Conservation (phyloP, 2,329 filamentous ascomycete species). For the Zarea fungicola region DNA sequence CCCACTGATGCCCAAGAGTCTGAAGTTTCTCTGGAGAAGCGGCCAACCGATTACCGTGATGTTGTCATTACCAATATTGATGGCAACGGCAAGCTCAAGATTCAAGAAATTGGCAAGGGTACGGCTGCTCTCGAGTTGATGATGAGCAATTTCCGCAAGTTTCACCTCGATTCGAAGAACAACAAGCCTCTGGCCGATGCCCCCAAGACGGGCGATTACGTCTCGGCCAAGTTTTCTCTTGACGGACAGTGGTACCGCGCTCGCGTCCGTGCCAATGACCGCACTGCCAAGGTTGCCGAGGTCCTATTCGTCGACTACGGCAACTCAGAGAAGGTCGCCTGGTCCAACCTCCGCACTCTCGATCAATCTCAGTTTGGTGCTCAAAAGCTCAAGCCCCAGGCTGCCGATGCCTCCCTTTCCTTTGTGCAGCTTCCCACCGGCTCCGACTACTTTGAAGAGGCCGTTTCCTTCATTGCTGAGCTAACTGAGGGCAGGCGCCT, state of each 20-base stretch:
- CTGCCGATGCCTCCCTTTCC: conserved; percentile 77
- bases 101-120: conserved; percentile 84
- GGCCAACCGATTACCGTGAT: conserved; percentile 79
- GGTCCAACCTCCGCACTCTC: conserved; percentile 77
- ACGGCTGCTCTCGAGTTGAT: conserved; percentile 79
- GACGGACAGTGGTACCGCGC: conserved; percentile 95
- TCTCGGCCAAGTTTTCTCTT: conserved; percentile 83
- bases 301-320: conserved; percentile 95
- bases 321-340: conserved; percentile 84
- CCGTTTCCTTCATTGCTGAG: conserved; percentile 69
- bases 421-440: conserved; percentile 83
- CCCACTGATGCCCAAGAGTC: conserved; percentile 45
- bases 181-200: conserved; percentile 65
- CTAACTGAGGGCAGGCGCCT: conserved; percentile 70
- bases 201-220: conserved; percentile 86
- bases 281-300: conserved; percentile 80
- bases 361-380: conserved; percentile 71
- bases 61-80: conserved; percentile 91
- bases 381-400: conserved; percentile 81
- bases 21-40: conserved; percentile 57
- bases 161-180: conserved; percentile 82
- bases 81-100: conserved; percentile 72
- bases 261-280: conserved; percentile 85
- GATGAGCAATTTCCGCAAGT: conserved; percentile 86
- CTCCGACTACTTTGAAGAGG: conserved; percentile 77